Conservation (phyloP, 768 basidiomycete species). For the Kwoniella mangroviensis region DNA sequence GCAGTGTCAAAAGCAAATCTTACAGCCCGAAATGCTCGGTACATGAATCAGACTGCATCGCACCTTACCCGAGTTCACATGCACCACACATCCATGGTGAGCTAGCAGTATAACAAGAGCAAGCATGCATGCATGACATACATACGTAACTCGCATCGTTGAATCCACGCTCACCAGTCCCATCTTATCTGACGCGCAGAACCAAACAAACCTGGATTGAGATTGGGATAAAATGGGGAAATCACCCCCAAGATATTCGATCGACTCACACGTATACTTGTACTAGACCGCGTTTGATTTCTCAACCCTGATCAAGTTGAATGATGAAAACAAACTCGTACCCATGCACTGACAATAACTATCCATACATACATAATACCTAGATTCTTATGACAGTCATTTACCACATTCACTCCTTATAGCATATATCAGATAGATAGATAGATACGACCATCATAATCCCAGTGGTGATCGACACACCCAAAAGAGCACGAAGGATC, state of each 20-base stretch:
- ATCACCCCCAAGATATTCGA: not conserved
- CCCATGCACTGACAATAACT: not conserved
- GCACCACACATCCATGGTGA: no score
- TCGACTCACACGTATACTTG: not conserved
- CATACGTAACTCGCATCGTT: no score
- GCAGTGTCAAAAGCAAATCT: no score
- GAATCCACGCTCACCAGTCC: no score
- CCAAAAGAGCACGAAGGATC: no score
- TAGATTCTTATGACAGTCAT: not conserved
- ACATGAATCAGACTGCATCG: no score
- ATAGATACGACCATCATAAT: not conserved
- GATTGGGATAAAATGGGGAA: slow-evolving; percentile 14
- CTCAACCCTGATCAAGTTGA: not conserved
- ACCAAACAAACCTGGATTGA: not conserved
- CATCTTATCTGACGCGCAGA: not conserved
- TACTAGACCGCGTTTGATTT: slow-evolving; percentile 2
- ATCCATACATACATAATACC: slow-evolving; percentile 1
- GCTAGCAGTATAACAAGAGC: no score
- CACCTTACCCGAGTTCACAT: no score
- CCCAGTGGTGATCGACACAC: no score
- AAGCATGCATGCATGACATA: no score
- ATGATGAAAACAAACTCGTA: slow-evolving; percentile 15
- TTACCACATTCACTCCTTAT: not conserved
- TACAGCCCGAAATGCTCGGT: no score
- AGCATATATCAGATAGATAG: not conserved